Percentiles rank a stretch among this genome's conserved stretches.
phyloP scores from a whole-genome alignment of 2,329 filamentous ascomycete species.

The Cladophialophora exuberans region DNA sequence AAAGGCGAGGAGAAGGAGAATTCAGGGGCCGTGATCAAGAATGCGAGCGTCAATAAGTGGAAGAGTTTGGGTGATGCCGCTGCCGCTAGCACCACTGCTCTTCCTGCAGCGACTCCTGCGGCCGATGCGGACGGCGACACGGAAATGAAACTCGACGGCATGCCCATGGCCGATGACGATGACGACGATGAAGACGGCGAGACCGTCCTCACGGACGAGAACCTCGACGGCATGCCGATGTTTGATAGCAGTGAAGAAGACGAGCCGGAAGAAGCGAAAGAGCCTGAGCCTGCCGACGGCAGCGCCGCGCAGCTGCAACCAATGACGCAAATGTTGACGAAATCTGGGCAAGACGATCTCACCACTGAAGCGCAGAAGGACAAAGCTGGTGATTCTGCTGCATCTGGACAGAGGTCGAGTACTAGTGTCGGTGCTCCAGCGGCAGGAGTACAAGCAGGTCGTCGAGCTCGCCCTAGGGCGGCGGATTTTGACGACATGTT shows the following conservation, averaged over 20 bases:
- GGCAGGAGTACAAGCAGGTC: background rate
- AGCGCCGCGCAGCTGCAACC: background rate
- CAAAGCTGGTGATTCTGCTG: too few relatives aligned
- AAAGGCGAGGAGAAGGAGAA: slow-evolving; percentile 47
- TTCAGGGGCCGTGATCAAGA: slow-evolving; percentile 44
- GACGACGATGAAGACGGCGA: slow-evolving; percentile 41
- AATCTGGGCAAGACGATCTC: too few relatives aligned
- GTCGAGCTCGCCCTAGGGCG: slow-evolving; percentile 20
- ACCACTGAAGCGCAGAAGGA: too few relatives aligned
- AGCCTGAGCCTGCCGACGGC: background rate
- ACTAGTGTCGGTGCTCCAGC: background rate
- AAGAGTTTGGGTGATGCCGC: slow-evolving; percentile 20
- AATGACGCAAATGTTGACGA: background rate
- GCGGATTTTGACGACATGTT: slow-evolving; percentile 31
- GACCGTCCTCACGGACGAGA: slow-evolving; percentile 53
- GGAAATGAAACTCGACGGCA: slow-evolving; percentile 42
- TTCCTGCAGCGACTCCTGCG: slow-evolving; percentile 1
- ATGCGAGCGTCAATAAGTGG: slow-evolving; percentile 21
- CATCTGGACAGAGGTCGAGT: too few relatives aligned
- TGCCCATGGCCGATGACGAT: slow-evolving; percentile 37
- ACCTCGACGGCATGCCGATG: slow-evolving; percentile 47
- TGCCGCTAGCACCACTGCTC: background rate
- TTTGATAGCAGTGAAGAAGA: slow-evolving; percentile 56
- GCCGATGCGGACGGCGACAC: slow-evolving; percentile 33
- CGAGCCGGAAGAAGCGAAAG: background rate